These are phyloP conservation scores for Penicillium sp. DNA, from an alignment of 2,329 filamentous ascomycete genomes.

Conservation along the genomic window DNA sequence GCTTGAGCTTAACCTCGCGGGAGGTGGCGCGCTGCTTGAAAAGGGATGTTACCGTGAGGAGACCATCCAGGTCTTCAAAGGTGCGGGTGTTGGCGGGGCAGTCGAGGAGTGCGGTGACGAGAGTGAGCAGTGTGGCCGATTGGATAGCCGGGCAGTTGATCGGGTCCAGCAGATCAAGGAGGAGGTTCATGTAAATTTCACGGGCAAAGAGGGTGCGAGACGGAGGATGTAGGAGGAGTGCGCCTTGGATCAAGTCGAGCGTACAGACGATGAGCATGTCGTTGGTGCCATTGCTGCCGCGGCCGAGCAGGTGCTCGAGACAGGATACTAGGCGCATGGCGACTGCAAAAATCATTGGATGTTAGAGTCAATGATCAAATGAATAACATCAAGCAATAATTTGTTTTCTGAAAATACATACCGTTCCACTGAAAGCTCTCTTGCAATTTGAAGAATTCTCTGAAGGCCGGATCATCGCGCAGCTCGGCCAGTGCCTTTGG, in stretches of 20 bases:
- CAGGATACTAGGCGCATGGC: conserved; percentile 81
- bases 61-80: conserved; percentile 88
- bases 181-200: conserved; percentile 93
- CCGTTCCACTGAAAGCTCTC: conserved; percentile 97
- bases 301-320: conserved; percentile 81
- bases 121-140: conserved; percentile 82
- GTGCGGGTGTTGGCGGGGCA: conserved; percentile 84
- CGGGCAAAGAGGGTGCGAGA: conserved; percentile 84
- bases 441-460: conserved; percentile 95
- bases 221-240: conserved; percentile 83
- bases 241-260: conserved; percentile 85
- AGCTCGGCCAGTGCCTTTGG: conserved; percentile 70
- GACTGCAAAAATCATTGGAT: conserved; percentile 52
- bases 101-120: conserved; percentile 86
- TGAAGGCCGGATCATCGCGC: conserved; percentile 80
- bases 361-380: neutral
- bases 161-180: conserved; percentile 91
- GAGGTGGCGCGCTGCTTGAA: conserved; percentile 87
- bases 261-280: conserved; percentile 86
- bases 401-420: conserved; percentile 33
- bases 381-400: no score
- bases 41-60: conserved; percentile 86
- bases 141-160: conserved; percentile 91
- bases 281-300: conserved; percentile 77
- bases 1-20: conserved; percentile 89